Evolutionary conservation across 139 green algal genomes (phyloP), one percentile per base, ranked within the genome.

Genomic region (Microglena sp.): DNA sequence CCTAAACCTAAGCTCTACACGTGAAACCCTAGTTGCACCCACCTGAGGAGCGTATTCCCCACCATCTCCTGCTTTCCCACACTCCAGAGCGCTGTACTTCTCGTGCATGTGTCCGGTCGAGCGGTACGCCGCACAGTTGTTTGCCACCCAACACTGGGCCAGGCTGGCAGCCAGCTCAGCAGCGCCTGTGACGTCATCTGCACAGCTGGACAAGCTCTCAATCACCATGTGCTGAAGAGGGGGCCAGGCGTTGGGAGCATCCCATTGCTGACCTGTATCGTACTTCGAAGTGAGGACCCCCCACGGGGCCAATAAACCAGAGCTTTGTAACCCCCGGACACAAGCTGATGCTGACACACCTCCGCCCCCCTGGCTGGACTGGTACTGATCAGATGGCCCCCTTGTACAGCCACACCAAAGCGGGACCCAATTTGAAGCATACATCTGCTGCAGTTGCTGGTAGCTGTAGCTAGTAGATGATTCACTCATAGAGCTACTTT

Each of bases 231-330:
- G 79, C 60, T 94, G 80, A 24, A 97, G 64, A 4, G 92, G 92
- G 2, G 93, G 81, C 93, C 93, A 98, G n/a, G 64, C 80, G 66
- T 97, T 97, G 28, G 90, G 91, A 4, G 70, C 90, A 70, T 98
- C 93, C 92, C 92, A 98, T 74, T 98, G 92, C 72, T 98, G 77
- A 3, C 84, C 85, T 0, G 85, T 88, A 1, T 62, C 40, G 7
- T 60, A 45, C 1, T 82, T 28, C 0, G 88, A 91, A 0, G 86
- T 89, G 11, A 83, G 63, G 6, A 96, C 59, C n/a, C n/a, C n/a
- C n/a, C n/a, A n/a, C n/a, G n/a, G n/a, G n/a, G n/a, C n/a, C n/a
- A n/a, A n/a, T n/a, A n/a, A n/a, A n/a, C n/a, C n/a, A n/a, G n/a
- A n/a, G n/a, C n/a, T n/a, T n/a, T n/a, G n/a, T n/a, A n/a, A n/a